Base-by-base conservation (phyloP, 1,139 yeast species). In the Yamadazyma atmosphaerica region DNA sequence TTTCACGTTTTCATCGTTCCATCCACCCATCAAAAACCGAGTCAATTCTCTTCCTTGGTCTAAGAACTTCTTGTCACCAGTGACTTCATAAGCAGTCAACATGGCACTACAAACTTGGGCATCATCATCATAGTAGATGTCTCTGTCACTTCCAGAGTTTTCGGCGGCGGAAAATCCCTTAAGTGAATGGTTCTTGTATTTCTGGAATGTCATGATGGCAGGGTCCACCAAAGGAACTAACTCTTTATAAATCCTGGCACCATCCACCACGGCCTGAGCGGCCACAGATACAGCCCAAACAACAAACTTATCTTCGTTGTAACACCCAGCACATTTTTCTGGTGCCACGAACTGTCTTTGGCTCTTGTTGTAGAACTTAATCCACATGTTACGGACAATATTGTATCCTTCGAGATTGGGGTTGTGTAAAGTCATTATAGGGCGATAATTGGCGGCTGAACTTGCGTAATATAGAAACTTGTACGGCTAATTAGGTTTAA, bases 91-190 rank as follows among this genome's bases (percentile, higher is more conserved):
- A 1, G 87, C 86, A 1, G 83, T 73, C 41, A 83, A 63, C 52
- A 81, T 69, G 9, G 84, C 84, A 49, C 83, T 72, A 14, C 86
- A 83, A 12, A 82, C 81, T 55, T 83, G 90, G 4, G 89, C 90
- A 54, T 83, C 85, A 52, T 83, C 90, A 55, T 83, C 90, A 49
- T 80, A 83, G 56, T 83, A 82, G 35, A 83, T 78, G 55, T 83
- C 89, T 34, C 65, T 65, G 56, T 81, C 83, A 35, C 74, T 76
- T 26, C 77, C 74, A 39, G 63, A 63, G 54, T 77, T 69, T 52
- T 76, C 80, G 3, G 83, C 81, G 2, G 85, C 86, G 32, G 81
- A 72, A 55, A 64, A 80, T 2, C 81, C 84, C 42, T 70, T 74
- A 51, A 65, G 53, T 44, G 71, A 62, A 11, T 66, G 63, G 45